Conservation (phyloP, 225 moss, liverwort and hornwort genomes). For the Asterella californica region DNA sequence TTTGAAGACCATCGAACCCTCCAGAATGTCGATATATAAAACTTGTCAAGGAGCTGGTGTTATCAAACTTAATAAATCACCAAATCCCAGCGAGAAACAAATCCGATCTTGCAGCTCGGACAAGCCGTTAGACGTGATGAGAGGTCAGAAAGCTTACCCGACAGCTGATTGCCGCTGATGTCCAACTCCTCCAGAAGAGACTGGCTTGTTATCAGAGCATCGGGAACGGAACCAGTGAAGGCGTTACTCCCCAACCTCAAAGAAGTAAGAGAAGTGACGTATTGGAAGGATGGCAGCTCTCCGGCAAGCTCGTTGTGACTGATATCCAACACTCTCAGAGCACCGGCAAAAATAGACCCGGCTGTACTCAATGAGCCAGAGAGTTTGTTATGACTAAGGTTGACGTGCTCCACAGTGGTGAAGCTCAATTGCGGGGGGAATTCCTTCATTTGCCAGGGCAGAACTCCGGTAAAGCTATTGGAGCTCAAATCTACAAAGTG, state of each 20-base stretch:
- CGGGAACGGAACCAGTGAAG: constrained; percentile 54
- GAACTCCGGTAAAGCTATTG: constrained; percentile 55
- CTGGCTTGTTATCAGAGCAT: constrained; percentile 41
- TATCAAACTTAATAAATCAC: too few relatives aligned
- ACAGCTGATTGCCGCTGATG: constrained; percentile 56
- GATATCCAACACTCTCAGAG: constrained; percentile 61
- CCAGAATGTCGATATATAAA: too few relatives aligned
- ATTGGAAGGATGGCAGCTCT: constrained; percentile 46
- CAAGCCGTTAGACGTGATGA: background rate
- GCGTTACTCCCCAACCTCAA: constrained; percentile 54
- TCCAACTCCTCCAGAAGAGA: constrained; percentile 45
- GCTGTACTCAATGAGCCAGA: constrained; percentile 11
- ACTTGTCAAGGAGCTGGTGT: too few relatives aligned
- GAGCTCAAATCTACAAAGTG: constrained; percentile 65
- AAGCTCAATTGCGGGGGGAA: constrained; percentile 23
- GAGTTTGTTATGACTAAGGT: constrained; percentile 37
- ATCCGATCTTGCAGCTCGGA: too few relatives aligned
- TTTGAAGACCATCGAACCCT: too few relatives aligned
- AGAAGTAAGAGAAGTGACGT: constrained; percentile 33
- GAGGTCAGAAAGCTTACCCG: constrained; percentile 43
- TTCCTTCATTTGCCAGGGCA: constrained; percentile 43
- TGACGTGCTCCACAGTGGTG: constrained; percentile 24
- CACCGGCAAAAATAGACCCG: constrained; percentile 13
- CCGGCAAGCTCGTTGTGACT: constrained; percentile 54
- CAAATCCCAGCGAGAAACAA: too few relatives aligned